These are phyloP conservation scores for Chlamydomonas sphaeroides DNA, from an alignment of 139 green algal genomes.

Conservation along the genomic window DNA sequence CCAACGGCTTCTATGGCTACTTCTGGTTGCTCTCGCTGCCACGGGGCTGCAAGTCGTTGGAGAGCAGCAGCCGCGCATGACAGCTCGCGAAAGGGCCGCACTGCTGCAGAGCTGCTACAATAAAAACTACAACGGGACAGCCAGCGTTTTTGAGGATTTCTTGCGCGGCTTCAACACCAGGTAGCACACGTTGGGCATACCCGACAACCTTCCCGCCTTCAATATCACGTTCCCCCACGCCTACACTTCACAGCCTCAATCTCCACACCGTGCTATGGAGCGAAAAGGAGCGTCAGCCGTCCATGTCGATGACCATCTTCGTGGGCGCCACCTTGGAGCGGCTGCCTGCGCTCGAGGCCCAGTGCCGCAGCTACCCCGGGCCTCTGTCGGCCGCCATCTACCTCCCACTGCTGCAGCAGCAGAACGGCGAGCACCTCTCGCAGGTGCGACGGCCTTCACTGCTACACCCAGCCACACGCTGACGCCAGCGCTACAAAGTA, in stretches of 20 bases:
- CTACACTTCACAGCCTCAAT: conserved; percentile 37
- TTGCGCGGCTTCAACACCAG: conserved; percentile 20
- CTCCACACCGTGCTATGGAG: conserved; percentile 48
- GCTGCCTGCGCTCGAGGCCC: conserved; percentile 49
- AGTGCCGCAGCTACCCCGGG: conserved; percentile 55
- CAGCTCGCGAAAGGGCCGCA: neutral
- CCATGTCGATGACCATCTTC: conserved; percentile 52
- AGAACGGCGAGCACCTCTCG: conserved; percentile 7
- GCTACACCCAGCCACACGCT: no score
- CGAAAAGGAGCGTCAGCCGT: conserved; percentile 14
- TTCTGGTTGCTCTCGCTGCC: no score
- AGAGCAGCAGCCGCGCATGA: no score
- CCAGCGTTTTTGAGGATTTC: conserved; percentile 30
- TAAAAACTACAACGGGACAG: conserved; percentile 10
- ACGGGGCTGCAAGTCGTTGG: no score
- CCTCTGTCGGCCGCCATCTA: conserved; percentile 58
- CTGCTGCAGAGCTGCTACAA: conserved; percentile 20
- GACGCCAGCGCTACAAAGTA: no score
- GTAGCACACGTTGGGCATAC: neutral
- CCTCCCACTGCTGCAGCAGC: conserved; percentile 40
- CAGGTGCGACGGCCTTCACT: no score
- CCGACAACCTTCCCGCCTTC: neutral
- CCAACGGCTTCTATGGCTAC: no score
- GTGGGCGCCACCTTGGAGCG: conserved; percentile 50
- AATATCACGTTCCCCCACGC: no score